Percentiles rank a stretch among this genome's conserved stretches.
Conservation (phyloP, 345 rosid genomes). For the Rhodamnia rubescens region DNA sequence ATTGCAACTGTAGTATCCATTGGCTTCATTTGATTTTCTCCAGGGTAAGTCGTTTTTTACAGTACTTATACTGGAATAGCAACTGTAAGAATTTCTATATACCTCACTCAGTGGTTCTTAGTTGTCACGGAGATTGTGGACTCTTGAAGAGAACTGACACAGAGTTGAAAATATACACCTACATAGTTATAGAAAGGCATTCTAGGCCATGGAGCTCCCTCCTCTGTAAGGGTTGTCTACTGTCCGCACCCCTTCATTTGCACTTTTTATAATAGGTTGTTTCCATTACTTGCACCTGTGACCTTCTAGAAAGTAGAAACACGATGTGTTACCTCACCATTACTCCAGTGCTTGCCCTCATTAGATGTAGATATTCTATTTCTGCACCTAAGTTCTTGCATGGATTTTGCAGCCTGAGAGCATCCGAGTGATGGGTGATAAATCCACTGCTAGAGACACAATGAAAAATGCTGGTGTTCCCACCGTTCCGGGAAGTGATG, state of each 20-base stretch:
- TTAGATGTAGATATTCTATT: neutral
- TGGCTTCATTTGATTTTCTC: neutral
- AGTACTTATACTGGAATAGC: neutral
- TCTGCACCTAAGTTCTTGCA: neutral
- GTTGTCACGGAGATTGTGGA: neutral
- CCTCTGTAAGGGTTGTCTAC: neutral
- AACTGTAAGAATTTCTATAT: neutral
- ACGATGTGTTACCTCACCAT: neutral
- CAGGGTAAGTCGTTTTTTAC: neutral
- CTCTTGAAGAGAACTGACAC: neutral
- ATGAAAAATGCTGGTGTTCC: slow-evolving; percentile 99
- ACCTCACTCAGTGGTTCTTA: neutral
- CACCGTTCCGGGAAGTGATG: slow-evolving; percentile 98
- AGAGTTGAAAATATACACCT: neutral
- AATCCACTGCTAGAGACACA: slow-evolving; percentile 95
- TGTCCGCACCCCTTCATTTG: neutral
- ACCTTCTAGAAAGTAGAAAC: neutral
- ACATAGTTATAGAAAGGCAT: neutral
- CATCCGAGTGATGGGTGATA: slow-evolving; percentile 96
- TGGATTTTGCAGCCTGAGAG: slow-evolving; percentile 72
- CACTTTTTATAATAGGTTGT: neutral
- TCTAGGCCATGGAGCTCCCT: neutral
- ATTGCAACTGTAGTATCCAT: neutral
- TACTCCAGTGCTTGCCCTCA: neutral
- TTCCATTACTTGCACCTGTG: neutral